Evolutionary conservation across 2,329 filamentous ascomycete species (phyloP).

Genomic region (Penicillium sp.): DNA sequence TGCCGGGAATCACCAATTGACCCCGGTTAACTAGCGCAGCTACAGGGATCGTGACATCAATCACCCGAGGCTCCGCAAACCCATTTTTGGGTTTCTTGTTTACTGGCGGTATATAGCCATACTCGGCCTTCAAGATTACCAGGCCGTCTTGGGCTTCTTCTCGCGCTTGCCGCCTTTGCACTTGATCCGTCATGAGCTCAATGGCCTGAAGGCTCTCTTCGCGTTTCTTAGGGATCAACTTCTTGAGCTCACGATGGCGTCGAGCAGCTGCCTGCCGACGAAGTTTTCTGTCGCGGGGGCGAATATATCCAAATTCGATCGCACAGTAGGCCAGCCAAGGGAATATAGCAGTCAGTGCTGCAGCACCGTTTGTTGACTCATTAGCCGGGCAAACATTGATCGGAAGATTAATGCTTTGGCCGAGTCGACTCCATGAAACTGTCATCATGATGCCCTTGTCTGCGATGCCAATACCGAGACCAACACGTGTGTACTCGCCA

Average conservation of each 20-base stretch:
- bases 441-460: constrained; percentile 39
- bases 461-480: constrained; percentile 41
- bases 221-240: constrained; percentile 36
- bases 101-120: constrained; percentile 37
- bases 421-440: constrained; percentile 43
- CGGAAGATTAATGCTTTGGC: constrained; percentile 42
- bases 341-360: constrained; percentile 36
- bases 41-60: constrained; percentile 47
- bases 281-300: constrained; percentile 39
- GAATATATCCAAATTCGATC: constrained; percentile 44
- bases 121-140: constrained; percentile 43
- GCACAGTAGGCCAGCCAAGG: constrained; percentile 44
- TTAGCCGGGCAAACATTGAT: constrained; percentile 40
- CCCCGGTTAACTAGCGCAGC: constrained; percentile 46
- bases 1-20: constrained; percentile 41
- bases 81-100: constrained; percentile 26
- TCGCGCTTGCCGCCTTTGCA: constrained; percentile 38
- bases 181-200: constrained; percentile 43
- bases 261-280: constrained; percentile 36
- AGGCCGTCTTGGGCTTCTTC: constrained; percentile 40
- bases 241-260: constrained; percentile 40
- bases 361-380: constrained; percentile 35
- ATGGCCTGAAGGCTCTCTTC: constrained; percentile 43
- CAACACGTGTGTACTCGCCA: constrained; percentile 41
- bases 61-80: constrained; percentile 27